These are phyloP conservation scores for Penicillium psychrosexuale DNA, from an alignment of 2,329 filamentous ascomycete species.

Conservation along the genomic window DNA sequence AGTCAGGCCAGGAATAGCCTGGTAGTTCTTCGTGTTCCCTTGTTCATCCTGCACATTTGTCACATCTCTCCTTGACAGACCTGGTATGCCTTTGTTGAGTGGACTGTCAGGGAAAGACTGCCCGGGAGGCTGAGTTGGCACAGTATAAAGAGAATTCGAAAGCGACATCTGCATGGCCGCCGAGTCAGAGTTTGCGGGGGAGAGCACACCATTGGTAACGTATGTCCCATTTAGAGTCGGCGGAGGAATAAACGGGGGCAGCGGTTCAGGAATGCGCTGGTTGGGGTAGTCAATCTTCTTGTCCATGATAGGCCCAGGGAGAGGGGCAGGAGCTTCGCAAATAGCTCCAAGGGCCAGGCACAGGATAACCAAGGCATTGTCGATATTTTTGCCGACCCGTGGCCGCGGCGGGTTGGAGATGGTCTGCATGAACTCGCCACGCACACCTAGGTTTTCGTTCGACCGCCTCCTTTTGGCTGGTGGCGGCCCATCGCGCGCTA, in stretches of 20 bases:
- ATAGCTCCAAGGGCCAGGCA: slow-evolving; percentile 86
- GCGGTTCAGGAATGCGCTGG: slow-evolving; percentile 28
- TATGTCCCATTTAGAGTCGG: background rate
- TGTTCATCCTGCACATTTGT: slow-evolving; percentile 16
- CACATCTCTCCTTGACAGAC: slow-evolving; percentile 12
- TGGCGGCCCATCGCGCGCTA: slow-evolving; percentile 26
- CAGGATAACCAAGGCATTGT: slow-evolving; percentile 76
- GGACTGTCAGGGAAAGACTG: slow-evolving; percentile 20
- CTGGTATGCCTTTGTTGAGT: background rate
- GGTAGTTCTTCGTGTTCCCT: slow-evolving; percentile 61
- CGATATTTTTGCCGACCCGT: slow-evolving; percentile 59
- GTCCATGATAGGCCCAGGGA: slow-evolving; percentile 56
- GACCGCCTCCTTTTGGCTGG: slow-evolving; percentile 41
- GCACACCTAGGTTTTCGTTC: slow-evolving; percentile 26
- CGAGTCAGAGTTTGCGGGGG: slow-evolving; percentile 29
- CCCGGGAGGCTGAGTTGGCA: slow-evolving; percentile 6
- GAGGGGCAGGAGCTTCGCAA: slow-evolving; percentile 53
- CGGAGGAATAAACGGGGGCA: background rate
- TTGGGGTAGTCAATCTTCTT: slow-evolving; percentile 25
- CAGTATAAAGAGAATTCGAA: slow-evolving; percentile 23
- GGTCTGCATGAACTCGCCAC: slow-evolving; percentile 22
- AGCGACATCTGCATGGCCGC: slow-evolving; percentile 19
- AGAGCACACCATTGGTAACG: slow-evolving; percentile 23
- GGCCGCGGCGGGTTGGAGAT: slow-evolving; percentile 6
- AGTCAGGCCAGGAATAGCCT: slow-evolving; percentile 81